Evolutionary conservation across 208 protist species (phyloP), one percentile per base, ranked within the genome.

Genomic region (Leishmania guyanensis): DNA sequence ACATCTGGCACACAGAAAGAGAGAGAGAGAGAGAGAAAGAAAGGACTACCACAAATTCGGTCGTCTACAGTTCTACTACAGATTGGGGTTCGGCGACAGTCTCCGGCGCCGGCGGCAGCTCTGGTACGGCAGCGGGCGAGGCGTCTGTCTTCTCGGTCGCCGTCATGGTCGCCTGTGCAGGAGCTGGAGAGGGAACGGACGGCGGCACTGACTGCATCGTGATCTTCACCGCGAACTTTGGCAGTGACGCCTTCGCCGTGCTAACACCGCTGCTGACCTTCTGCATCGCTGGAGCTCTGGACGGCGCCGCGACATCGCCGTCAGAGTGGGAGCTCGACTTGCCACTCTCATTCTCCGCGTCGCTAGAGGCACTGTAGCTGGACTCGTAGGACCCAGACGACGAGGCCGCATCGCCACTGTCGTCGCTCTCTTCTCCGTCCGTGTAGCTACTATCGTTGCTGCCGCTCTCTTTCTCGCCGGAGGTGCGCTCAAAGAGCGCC

Each of bases 401-500:
- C 58, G 62, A 53, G 22, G 46, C 62, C 29, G 77, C 65, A 33
- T 80, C 81, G 29, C 64, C 72, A 43, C 39, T 73, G 36, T 29
- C 64, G 43, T 77, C 56, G 75, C 46, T 73, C 22, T 73, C 69
- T 16, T 78, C 70, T 22, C 53, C 62, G 22, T 56, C 62, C 20
- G 83, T 69, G 64, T 82, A 79, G 72, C 62, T 79, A 29, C 43
- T 76, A 17, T 33, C 51, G 71, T n/a, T 79, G 58, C 62, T 84
- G 69, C 46, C 69, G 48, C 77, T 82, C 33, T 33, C 79, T 29
- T 76, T 71, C 68, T 83, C 79, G 1, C 43, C 51, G 17, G 58
- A 82, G 4, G 54, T 79, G 48, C 86, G 75, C 43, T 84, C 75
- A 14, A 76, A 84, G 33, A 79, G 72, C 36, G 62, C 70, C 22